phyloP scores from a whole-genome alignment of 1,139 yeast species.

The Diutina catenulata region DNA sequence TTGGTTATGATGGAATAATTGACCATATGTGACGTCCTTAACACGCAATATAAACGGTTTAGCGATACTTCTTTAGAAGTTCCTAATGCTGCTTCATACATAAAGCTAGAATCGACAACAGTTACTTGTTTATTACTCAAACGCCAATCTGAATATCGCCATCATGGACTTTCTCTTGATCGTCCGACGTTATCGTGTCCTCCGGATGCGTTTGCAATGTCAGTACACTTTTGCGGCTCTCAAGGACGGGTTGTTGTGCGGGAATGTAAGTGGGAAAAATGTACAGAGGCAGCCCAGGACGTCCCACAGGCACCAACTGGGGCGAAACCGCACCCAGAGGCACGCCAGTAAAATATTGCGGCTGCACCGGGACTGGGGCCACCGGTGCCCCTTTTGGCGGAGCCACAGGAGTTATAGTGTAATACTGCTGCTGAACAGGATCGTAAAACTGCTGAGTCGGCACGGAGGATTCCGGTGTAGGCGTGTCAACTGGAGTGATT shows the following conservation, averaged over 20 bases:
- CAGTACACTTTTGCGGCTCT: background rate
- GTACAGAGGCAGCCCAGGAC: slow-evolving; percentile 10
- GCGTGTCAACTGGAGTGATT: slow-evolving; percentile 30
- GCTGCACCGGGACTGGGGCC: slow-evolving; percentile 12
- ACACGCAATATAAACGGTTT: too few species aligned
- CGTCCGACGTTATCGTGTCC: background rate
- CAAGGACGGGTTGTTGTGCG: slow-evolving; percentile 9
- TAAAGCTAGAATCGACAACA: too few species aligned
- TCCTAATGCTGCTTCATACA: too few species aligned
- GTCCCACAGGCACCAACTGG: slow-evolving; percentile 7
- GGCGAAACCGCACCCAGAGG: slow-evolving; percentile 16
- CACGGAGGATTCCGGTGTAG: slow-evolving; percentile 8
- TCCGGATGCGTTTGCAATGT: background rate
- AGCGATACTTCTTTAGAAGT: too few species aligned
- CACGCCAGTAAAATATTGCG: slow-evolving; percentile 28
- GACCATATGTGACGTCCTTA: too few species aligned
- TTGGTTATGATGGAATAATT: too few species aligned
- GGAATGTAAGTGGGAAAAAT: slow-evolving; percentile 13
- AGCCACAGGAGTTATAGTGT: slow-evolving; percentile 25
- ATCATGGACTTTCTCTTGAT: background rate
- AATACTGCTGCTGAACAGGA: slow-evolving; percentile 35
- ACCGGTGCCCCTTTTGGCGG: slow-evolving; percentile 10
- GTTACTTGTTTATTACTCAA: too few species aligned
- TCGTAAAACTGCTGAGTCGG: slow-evolving; percentile 34
- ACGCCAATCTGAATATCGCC: too few species aligned